These are phyloP conservation scores for Coprinopsis sp. DNA, from an alignment of 768 basidiomycete species.

Conservation along the genomic window DNA sequence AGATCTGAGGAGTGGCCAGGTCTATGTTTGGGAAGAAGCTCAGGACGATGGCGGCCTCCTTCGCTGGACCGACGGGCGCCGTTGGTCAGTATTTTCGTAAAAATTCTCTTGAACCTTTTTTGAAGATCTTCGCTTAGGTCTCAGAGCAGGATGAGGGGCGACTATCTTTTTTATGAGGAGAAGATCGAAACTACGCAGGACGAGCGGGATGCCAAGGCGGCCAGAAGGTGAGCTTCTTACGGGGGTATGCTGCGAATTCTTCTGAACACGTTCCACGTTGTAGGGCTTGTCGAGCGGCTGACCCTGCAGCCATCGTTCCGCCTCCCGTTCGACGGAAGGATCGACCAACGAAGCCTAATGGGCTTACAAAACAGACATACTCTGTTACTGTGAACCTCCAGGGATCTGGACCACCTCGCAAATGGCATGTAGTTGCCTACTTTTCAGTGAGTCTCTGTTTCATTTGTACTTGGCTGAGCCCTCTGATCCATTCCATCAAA, in stretches of 20 bases:
- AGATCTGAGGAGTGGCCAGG: slow-evolving; percentile 64
- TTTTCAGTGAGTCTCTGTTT: slow-evolving; percentile 52
- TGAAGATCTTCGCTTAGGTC: slow-evolving; percentile 47
- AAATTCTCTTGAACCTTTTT: background rate
- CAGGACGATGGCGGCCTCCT: slow-evolving; percentile 66
- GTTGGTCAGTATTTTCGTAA: slow-evolving; percentile 61
- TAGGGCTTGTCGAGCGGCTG: slow-evolving; percentile 56
- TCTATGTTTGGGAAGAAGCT: slow-evolving; percentile 85
- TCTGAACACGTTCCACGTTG: slow-evolving; percentile 12
- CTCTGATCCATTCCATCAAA: slow-evolving; percentile 22
- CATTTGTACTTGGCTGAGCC: slow-evolving; percentile 4
- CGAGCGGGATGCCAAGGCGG: slow-evolving; percentile 74
- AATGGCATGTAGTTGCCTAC: slow-evolving; percentile 85
- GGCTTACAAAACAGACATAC: slow-evolving; percentile 84
- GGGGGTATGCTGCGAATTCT: slow-evolving; percentile 3
- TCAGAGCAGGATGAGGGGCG: slow-evolving; percentile 79
- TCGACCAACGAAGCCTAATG: slow-evolving; percentile 71
- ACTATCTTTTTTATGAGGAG: slow-evolving; percentile 81
- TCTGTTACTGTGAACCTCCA: slow-evolving; percentile 70
- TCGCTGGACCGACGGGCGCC: slow-evolving; percentile 78
- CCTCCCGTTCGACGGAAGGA: slow-evolving; percentile 68
- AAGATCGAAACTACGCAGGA: slow-evolving; percentile 78
- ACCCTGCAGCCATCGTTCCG: slow-evolving; percentile 53
- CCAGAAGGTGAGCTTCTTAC: slow-evolving; percentile 50
- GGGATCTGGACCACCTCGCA: slow-evolving; percentile 50